These are phyloP conservation scores for Arxiozyma slooffiae DNA, from an alignment of 1,139 yeast species.

Conservation along the genomic window DNA sequence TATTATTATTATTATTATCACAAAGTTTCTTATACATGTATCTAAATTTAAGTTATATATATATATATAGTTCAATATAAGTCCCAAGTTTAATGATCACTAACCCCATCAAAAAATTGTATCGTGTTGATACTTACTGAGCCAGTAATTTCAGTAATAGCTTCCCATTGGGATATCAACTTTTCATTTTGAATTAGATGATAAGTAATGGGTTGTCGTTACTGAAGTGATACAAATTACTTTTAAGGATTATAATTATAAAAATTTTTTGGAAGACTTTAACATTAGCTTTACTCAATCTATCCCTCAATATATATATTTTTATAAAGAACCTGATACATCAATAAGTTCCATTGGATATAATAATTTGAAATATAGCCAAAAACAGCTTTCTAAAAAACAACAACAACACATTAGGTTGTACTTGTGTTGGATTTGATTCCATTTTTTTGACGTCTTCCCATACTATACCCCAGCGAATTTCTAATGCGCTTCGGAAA, in stretches of 20 bases:
- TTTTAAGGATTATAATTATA: slow-evolving; percentile 51
- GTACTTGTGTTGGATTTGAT: slow-evolving; percentile 48
- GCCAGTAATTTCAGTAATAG: slow-evolving; percentile 42
- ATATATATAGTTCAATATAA: too few species aligned
- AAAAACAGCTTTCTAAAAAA: slow-evolving; percentile 57
- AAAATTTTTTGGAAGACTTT: slow-evolving; percentile 54
- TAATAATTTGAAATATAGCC: slow-evolving; percentile 59
- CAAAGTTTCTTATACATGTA: background rate
- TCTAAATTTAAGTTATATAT: background rate
- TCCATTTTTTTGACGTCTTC: slow-evolving; percentile 38
- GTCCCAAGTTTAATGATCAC: slow-evolving; percentile 5
- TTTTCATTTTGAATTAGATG: slow-evolving; percentile 59
- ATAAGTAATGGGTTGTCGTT: slow-evolving; percentile 47
- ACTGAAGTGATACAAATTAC: slow-evolving; percentile 35
- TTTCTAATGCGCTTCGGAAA: too few species aligned
- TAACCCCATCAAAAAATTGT: slow-evolving; percentile 37
- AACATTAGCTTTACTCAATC: slow-evolving; percentile 36
- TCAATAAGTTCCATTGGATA: slow-evolving; percentile 25
- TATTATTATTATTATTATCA: background rate
- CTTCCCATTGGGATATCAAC: slow-evolving; percentile 54
- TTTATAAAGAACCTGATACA: slow-evolving; percentile 16
- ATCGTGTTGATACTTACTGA: slow-evolving; percentile 48
- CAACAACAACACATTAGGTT: slow-evolving; percentile 57
- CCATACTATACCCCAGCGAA: slow-evolving; percentile 35
- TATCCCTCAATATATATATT: slow-evolving; percentile 16